Evolutionary conservation across 2,329 filamentous ascomycete genomes (phyloP), one percentile per base, ranked within the genome.

Genomic region (Coniochaeta sp.): DNA sequence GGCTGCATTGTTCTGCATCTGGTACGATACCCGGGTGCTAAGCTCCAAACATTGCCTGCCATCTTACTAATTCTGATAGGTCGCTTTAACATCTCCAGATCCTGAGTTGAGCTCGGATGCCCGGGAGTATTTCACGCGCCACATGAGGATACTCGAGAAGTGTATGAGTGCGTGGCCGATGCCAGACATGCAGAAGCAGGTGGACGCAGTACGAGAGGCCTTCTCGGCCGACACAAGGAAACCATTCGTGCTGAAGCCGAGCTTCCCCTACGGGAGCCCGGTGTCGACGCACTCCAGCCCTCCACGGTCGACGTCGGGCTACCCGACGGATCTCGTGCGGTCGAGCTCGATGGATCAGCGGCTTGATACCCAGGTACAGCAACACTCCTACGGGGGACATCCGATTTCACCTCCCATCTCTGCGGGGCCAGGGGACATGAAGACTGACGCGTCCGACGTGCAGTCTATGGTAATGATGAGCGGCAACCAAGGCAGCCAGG

Each of bases 1-100:
- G 94, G 90, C 1, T 96, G 91, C 72, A 91, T 92, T 22, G 91
- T 96, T 69, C 79, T 97, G 51, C 91, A 97, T 68, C 70, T 97
- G 69, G 92, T 96, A 76, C 69, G 89, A 35, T 31, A 13, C 4
- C 24, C 26, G 13, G 16, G 30, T 13, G 24, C 42, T 22, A 42
- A 52, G 6, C 38, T 31, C 55, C 55, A 24, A 26, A 35, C 20
- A 13, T 13, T 18, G 14, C n/a, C n/a, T n/a, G n/a, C n/a, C n/a
- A n/a, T 50, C 22, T 49, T 16, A 27, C 27, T 60, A 50, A 55
- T 50, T n/a, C 35, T n/a, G 32, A 52, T 58, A 95, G 91, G 87
- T 96, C 58, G 91, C 91, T 4, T 86, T 96, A 55, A 95, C 91
- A 13, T 96, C 91, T 16, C 92, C 94, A 16, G 91, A 97, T 65